These are phyloP conservation scores for Citrus sp. DNA, from an alignment of 345 rosid genomes.

Conservation along the genomic window DNA sequence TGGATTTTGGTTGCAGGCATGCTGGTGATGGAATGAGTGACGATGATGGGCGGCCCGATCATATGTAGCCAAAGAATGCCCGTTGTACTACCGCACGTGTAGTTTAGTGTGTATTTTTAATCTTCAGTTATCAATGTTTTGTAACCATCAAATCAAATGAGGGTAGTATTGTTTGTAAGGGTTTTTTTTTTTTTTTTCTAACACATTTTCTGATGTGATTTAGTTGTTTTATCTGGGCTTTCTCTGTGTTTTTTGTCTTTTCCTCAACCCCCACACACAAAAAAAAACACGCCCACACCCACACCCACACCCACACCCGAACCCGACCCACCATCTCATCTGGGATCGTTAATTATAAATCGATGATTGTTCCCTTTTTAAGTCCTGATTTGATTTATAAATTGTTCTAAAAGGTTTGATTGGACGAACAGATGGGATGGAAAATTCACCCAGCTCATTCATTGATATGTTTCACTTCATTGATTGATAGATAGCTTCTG, in stretches of 20 bases:
- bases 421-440: neutral
- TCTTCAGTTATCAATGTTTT: slow-evolving; percentile 11
- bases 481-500: neutral
- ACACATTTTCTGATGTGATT: slow-evolving; percentile 20
- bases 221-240: slow-evolving; percentile 30
- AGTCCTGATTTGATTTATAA: neutral
- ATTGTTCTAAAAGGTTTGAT: neutral
- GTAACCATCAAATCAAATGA: slow-evolving; percentile 7
- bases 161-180: slow-evolving; percentile 22
- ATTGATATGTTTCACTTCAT: too few species aligned
- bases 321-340: neutral
- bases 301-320: too few species aligned
- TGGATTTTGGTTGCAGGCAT: slow-evolving; percentile 52
- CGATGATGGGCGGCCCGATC: slow-evolving; percentile 54
- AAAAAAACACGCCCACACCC: neutral
- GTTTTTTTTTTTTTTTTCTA: neutral
- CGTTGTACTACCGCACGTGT: slow-evolving; percentile 10
- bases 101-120: slow-evolving; percentile 34
- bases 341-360: slow-evolving; percentile 17
- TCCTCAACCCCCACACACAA: too few species aligned
- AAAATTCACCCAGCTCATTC: neutral
- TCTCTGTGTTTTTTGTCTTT: neutral
- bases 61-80: slow-evolving; percentile 30
- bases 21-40: slow-evolving; percentile 70
- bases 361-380: neutral